These are phyloP conservation scores for Hyphopichia buzzinii DNA, from an alignment of 1,139 yeast species.

Conservation along the genomic window DNA sequence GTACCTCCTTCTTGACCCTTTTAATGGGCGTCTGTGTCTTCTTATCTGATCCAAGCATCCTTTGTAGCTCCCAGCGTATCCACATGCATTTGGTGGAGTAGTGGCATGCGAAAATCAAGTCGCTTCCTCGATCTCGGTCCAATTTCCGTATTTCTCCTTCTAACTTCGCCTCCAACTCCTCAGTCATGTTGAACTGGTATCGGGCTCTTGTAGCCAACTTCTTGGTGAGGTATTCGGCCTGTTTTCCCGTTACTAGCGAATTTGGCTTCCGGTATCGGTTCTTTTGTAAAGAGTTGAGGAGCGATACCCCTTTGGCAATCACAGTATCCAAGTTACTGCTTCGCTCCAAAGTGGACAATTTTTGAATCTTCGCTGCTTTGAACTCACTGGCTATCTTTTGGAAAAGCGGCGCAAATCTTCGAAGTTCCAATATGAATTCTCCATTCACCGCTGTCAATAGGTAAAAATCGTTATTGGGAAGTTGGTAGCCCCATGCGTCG, in stretches of 20 bases:
- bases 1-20: no score
- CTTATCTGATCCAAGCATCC: constrained; percentile 24
- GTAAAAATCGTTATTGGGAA: constrained; percentile 13
- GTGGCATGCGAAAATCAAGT: constrained; percentile 44
- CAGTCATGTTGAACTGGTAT: constrained; percentile 15
- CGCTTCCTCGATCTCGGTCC: constrained; percentile 37
- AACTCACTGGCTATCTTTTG: constrained; percentile 14
- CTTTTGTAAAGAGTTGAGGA: constrained; percentile 1
- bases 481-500: constrained; percentile 32
- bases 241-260: constrained; percentile 15
- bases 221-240: constrained; percentile 12
- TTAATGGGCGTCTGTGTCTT: constrained; percentile 7
- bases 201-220: constrained; percentile 16
- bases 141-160: constrained; percentile 17
- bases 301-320: constrained; percentile 17
- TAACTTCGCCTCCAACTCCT: constrained; percentile 17
- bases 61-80: constrained; percentile 31
- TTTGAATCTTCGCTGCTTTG: constrained; percentile 5
- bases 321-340: constrained; percentile 17
- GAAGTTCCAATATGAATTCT: constrained; percentile 17
- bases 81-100: constrained; percentile 25
- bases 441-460: constrained; percentile 12
- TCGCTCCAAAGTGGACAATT: not conserved
- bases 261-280: constrained; percentile 2
- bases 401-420: constrained; percentile 13